Percentiles rank a stretch among this genome's conserved stretches.
phyloP scores from a whole-genome alignment of 208 protist genomes.

The Trypanosoma mega region DNA sequence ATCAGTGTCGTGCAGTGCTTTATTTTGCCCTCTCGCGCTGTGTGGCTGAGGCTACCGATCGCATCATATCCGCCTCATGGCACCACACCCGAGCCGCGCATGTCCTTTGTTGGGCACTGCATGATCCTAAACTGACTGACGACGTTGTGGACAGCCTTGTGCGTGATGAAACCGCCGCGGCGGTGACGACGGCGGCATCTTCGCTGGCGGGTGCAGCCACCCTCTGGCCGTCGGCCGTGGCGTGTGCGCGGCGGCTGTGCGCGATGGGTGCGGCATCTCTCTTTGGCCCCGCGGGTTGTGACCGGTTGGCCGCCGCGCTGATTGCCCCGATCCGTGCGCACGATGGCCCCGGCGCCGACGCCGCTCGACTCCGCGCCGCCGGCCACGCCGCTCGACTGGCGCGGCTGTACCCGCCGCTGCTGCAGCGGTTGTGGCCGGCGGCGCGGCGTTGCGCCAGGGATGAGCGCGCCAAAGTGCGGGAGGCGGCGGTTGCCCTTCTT shows the following conservation, averaged over 20 bases:
- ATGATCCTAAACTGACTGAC: conserved; percentile 19
- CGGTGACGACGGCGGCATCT: conserved; percentile 4
- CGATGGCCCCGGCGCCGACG: conserved; percentile 37
- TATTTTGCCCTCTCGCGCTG: conserved; percentile 25
- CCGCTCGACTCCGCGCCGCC: neutral
- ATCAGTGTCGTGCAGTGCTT: conserved; percentile 12
- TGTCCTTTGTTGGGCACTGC: conserved; percentile 47
- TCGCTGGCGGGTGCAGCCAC: conserved; percentile 33
- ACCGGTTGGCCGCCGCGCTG: conserved; percentile 55
- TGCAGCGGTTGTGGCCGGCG: conserved; percentile 68
- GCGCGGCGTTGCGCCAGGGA: conserved; percentile 63
- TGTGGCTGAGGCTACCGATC: neutral
- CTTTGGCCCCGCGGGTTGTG: no score
- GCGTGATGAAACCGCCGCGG: conserved; percentile 18
- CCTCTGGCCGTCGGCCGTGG: conserved; percentile 32
- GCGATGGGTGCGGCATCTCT: neutral
- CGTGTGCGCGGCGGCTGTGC: conserved; percentile 52
- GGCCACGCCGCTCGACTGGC: conserved; percentile 55
- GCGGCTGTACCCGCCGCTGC: conserved; percentile 49
- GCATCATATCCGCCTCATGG: conserved; percentile 29
- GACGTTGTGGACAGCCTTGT: conserved; percentile 28
- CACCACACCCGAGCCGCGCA: conserved; percentile 60
- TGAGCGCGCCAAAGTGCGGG: conserved; percentile 69
- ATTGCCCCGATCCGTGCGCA: conserved; percentile 65
- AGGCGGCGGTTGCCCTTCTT: conserved; percentile 75